Conservation (phyloP, 495 filamentous ascomycete species). For the Aspergillus saccharolyticus region DNA sequence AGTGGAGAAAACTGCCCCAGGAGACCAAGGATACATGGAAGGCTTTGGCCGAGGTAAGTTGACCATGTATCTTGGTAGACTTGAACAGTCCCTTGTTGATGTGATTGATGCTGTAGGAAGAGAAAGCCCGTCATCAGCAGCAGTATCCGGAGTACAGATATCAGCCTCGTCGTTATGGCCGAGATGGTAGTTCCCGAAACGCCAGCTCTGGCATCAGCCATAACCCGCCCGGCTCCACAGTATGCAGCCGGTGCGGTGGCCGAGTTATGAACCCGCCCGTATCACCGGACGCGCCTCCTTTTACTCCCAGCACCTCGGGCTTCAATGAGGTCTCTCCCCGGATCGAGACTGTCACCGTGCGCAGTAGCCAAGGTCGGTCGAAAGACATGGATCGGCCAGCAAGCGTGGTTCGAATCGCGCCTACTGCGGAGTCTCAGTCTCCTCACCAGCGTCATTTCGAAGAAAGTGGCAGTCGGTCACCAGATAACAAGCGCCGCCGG, state of each 20-base stretch:
- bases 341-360: conserved; percentile 16
- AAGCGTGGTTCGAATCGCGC: conserved; percentile 23
- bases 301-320: conserved; percentile 23
- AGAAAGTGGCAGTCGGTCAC: conserved; percentile 27
- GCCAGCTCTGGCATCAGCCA: conserved; percentile 33
- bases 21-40: conserved; percentile 88
- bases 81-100: neutral
- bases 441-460: conserved; percentile 27
- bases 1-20: conserved; percentile 73
- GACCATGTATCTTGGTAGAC: neutral
- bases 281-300: conserved; percentile 35
- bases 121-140: conserved; percentile 83
- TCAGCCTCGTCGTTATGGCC: conserved; percentile 76
- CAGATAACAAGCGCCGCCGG: conserved; percentile 55
- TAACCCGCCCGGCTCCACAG: conserved; percentile 35
- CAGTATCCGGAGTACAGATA: conserved; percentile 94
- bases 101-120: conserved; percentile 52
- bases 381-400: conserved; percentile 18
- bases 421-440: conserved; percentile 16
- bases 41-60: conserved; percentile 69
- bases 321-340: conserved; percentile 18
- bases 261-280: conserved; percentile 43
- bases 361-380: conserved; percentile 22
- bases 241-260: conserved; percentile 41
- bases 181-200: conserved; percentile 35